Evolutionary conservation across 192 early-diverging fungal species (phyloP).

Genomic region (Linnemannia elongata): DNA sequence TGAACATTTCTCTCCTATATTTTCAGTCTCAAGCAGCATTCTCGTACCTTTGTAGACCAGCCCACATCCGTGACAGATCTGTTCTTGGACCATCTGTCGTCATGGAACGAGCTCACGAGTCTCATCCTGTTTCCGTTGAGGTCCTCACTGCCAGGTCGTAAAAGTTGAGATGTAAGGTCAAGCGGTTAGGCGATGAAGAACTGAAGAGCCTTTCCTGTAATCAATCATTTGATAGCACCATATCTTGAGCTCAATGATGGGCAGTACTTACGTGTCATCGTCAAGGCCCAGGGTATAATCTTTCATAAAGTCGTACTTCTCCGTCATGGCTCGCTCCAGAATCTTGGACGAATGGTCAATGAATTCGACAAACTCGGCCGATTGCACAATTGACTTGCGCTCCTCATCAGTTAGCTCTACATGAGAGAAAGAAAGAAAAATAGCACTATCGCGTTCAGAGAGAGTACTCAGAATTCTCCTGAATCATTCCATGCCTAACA

Average conservation of each 20-base stretch:
- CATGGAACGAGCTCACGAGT: conserved; percentile 78
- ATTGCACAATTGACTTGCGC: conserved; percentile 78
- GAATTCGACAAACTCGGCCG: conserved; percentile 87
- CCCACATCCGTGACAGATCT: conserved; percentile 93
- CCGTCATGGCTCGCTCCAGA: conserved; percentile 90
- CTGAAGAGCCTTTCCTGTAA: not conserved
- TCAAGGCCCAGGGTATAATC: conserved; percentile 88
- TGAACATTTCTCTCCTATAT: not conserved
- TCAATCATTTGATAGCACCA: not conserved
- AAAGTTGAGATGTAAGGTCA: not conserved
- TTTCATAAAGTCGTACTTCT: conserved; percentile 91
- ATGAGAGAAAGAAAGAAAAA: not conserved
- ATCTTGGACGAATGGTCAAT: conserved; percentile 89
- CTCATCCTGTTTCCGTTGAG: conserved; percentile 78
- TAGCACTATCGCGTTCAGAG: not conserved
- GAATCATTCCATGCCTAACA: not conserved
- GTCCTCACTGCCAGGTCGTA: conserved; percentile 63
- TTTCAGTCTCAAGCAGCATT: not conserved
- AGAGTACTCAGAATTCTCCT: not conserved
- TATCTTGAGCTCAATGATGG: not conserved
- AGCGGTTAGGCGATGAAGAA: not conserved
- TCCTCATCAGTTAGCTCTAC: conserved; percentile 90
- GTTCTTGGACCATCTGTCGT: conserved; percentile 88
- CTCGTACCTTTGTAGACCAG: conserved; percentile 86
- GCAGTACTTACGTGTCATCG: conserved; percentile 60